A percentile compares a stretch with the other conserved stretches of the same genome.
These are phyloP conservation scores for Dendrobium catenatum DNA, from an alignment of 106 monocot species.

Conservation along the genomic window DNA sequence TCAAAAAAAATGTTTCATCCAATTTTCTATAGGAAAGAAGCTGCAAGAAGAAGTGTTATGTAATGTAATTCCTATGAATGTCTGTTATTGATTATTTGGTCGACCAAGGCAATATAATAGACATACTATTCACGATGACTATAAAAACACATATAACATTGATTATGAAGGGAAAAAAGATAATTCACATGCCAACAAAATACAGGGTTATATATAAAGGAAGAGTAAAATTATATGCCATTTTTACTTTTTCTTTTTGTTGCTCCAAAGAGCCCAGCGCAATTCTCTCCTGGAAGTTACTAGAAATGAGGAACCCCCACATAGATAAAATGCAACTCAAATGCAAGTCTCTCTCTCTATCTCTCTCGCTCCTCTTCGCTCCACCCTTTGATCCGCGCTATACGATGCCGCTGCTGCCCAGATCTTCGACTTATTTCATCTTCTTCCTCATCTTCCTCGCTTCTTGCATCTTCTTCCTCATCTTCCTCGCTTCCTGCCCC, in stretches of 20 bases:
- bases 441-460: not conserved
- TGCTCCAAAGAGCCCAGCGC: not conserved
- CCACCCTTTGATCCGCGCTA: not conserved
- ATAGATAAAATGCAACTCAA: not conserved
- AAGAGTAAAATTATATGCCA: too few species aligned
- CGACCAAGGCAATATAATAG: too few species aligned
- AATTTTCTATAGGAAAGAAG: too few species aligned
- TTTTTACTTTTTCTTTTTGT: not conserved
- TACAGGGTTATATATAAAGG: too few species aligned
- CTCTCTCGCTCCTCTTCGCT: not conserved
- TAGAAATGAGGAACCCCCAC: not conserved
- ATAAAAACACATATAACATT: too few species aligned
- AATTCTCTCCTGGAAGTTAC: not conserved
- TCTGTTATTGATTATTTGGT: too few species aligned
- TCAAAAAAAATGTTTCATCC: too few species aligned
- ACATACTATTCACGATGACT: too few species aligned
- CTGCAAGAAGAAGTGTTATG: too few species aligned
- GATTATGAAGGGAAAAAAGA: too few species aligned
- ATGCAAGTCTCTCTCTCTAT: not conserved
- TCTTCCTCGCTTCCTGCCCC: conserved; percentile 7
- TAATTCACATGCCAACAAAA: too few species aligned
- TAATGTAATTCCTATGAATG: too few species aligned
- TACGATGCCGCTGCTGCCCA: conserved; percentile 2
- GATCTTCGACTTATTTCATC: not conserved
- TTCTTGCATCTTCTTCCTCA: not conserved